These are phyloP conservation scores for Cerioporus squamosus DNA, from an alignment of 1,284 basidiomycete genomes.

Conservation along the genomic window DNA sequence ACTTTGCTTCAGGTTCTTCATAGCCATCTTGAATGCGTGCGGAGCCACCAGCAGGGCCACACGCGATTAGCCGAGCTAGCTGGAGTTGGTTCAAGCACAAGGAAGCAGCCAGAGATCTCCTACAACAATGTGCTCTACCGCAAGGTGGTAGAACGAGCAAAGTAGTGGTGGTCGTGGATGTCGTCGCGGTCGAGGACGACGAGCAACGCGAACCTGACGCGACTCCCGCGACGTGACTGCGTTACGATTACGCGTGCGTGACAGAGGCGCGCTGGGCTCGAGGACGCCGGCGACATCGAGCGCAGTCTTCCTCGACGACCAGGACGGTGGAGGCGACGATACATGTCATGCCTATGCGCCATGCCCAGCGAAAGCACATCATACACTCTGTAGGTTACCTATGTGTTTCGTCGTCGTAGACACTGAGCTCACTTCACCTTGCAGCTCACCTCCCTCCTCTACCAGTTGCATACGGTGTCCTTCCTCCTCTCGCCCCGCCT, in stretches of 20 bases:
- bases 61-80: not conserved
- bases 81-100: no score
- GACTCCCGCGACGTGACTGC: conserved; percentile 17
- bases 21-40: not conserved
- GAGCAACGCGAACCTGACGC: conserved; percentile 6
- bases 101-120: no score
- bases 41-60: not conserved
- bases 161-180: not conserved
- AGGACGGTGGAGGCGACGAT: conserved; percentile 21
- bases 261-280: conserved; percentile 4
- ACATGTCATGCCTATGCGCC: conserved; percentile 74
- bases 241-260: conserved; percentile 25
- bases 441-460: conserved; percentile 71
- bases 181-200: not conserved
- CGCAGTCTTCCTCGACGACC: conserved; percentile 5
- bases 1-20: conserved; percentile 21
- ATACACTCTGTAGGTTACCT: conserved; percentile 63
- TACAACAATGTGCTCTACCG: no score
- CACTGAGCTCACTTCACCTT: no score
- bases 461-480: conserved; percentile 73
- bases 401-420: not conserved
- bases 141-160: not conserved
- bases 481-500: conserved; percentile 76
- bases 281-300: conserved; percentile 18
- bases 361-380: conserved; percentile 79